Evolutionary conservation across 257 asterid species (phyloP), one percentile per base, ranked within the genome.

Genomic region (Pogostemon cablin): DNA sequence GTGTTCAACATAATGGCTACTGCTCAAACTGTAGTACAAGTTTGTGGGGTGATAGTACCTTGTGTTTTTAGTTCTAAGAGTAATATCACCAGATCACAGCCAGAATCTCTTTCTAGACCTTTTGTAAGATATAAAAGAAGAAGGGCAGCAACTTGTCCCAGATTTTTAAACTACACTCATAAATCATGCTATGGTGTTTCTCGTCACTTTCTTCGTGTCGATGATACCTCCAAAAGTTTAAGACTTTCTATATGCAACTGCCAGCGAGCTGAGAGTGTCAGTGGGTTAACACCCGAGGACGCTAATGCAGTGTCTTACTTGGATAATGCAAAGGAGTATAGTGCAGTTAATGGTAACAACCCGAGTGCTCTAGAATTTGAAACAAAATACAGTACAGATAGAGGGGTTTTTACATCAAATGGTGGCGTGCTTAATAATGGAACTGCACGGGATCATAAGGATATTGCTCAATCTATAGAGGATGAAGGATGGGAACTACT

Each of bases 401-500:
- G 70, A 15, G 84, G 70, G 54, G 44, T 7, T n/a, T 59, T 58
- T 54, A 69, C 79, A 49, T 67, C 84, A 74, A 85, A 77, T 58
- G 82, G 85, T 68, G 75, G 58, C 53, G 63, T 81, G 48, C 77
- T 44, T 61, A 62, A 80, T 52, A 74, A 69, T 72, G 88, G 85
- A 44, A 53, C 69, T 6, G 41, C 53, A 40, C 69, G 52, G 42
- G 86, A 78, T 60, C 65, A 43, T 49, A 78, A 69, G 71, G 70
- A n/a, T 43, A 73, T 49, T 65, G 60, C 76, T 6, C 75, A 75
- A 72, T 72, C 87, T 63, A 65, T 84, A 35, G 95, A 86, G 77
- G 88, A 88, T 48, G 92, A 88, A 79, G 95, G 90, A 39, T 88
- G 92, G 95, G 87, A 76, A 47, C 67, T 86, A 34, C 80, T 88